phyloP scores from a whole-genome alignment of 345 rosid genomes.

The Eucalyptus polyanthemos region DNA sequence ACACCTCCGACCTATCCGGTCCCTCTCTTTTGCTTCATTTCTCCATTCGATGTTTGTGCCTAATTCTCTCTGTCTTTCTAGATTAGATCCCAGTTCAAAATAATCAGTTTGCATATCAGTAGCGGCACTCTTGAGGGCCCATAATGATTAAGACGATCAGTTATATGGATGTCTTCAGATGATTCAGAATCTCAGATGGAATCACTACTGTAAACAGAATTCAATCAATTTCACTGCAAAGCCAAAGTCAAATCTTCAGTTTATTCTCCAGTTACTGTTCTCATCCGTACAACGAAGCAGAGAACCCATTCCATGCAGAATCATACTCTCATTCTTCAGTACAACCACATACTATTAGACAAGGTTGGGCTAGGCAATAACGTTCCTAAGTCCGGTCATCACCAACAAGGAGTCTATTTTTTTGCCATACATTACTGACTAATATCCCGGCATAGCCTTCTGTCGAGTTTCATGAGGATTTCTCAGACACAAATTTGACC shows the following conservation, averaged over 20 bases:
- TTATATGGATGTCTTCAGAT: neutral
- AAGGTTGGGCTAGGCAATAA: neutral
- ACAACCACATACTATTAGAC: neutral
- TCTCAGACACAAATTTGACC: slow-evolving; percentile 37
- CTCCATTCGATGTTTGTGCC: neutral
- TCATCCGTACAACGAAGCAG: neutral
- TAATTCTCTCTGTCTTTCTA: neutral
- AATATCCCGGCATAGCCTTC: neutral
- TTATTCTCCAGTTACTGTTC: neutral
- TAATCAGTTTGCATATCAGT: neutral
- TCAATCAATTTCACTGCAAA: neutral
- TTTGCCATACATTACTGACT: neutral
- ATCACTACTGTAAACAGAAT: neutral
- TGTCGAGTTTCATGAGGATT: slow-evolving; percentile 4
- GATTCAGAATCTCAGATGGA: neutral
- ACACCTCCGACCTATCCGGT: neutral
- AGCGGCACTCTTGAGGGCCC: neutral
- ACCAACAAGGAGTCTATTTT: neutral
- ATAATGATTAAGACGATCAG: neutral
- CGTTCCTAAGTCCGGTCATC: neutral
- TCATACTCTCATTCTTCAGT: neutral
- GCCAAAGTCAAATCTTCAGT: neutral
- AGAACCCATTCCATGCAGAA: neutral
- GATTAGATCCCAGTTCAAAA: neutral
- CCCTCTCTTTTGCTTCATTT: neutral